A percentile compares a stretch with the other conserved stretches of the same genome.
Conservation (phyloP, 495 filamentous ascomycete genomes). For the Tuber umbilicatum region DNA sequence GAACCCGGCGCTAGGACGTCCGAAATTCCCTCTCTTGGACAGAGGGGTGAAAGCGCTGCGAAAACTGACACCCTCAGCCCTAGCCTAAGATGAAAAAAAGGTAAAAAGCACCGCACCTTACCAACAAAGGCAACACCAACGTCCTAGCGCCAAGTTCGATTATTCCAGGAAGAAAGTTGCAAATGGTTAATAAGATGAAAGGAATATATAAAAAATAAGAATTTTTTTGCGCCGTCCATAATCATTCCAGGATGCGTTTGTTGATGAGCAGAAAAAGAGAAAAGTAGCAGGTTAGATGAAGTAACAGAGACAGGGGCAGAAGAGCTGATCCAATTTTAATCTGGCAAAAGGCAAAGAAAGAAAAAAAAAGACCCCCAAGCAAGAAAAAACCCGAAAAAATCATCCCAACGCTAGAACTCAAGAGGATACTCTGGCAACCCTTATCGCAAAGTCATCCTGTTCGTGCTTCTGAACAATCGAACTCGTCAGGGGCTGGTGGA, state of each 20-base stretch:
- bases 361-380: slow-evolving; percentile 11
- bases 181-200: slow-evolving; percentile 4
- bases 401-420: slow-evolving; percentile 18
- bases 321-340: slow-evolving; percentile 26
- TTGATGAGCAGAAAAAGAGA: slow-evolving; percentile 7
- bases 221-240: not conserved
- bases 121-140: no score
- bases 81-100: no score
- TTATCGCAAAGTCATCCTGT: slow-evolving; percentile 38
- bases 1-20: no score
- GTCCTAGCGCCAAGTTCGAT: no score
- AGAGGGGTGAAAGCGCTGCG: no score
- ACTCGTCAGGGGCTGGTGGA: slow-evolving; percentile 17
- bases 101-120: no score
- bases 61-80: no score
- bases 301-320: slow-evolving; percentile 21
- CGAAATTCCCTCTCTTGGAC: no score
- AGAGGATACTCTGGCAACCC: slow-evolving; percentile 36
- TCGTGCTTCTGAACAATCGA: slow-evolving; percentile 7
- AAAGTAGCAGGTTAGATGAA: slow-evolving; percentile 9
- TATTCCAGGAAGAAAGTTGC: slow-evolving; percentile 8
- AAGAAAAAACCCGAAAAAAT: slow-evolving; percentile 22
- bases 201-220: slow-evolving; percentile 5
- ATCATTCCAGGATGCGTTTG: slow-evolving; percentile 5
- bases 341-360: slow-evolving; percentile 31